A percentile compares a stretch with the other conserved stretches of the same genome.
Conservation (phyloP, 1,139 yeast species). For the Eremothecium coryli region DNA sequence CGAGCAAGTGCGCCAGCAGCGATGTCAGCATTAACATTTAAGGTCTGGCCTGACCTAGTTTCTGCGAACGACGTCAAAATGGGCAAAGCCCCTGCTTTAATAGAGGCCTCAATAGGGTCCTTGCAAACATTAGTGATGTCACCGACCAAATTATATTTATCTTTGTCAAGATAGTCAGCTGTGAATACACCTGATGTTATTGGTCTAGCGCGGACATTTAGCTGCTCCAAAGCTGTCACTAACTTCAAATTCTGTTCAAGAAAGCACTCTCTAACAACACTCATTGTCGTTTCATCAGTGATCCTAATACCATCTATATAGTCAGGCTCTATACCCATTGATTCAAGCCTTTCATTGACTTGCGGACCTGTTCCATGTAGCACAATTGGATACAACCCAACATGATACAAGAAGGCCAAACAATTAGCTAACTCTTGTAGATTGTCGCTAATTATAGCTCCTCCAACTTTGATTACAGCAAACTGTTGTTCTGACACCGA, state of each 20-base stretch:
- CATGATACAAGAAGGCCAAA: constrained; percentile 90
- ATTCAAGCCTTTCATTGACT: constrained; percentile 85
- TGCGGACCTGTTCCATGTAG: constrained; percentile 99
- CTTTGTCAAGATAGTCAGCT: constrained; percentile 86
- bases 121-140: constrained; percentile 79
- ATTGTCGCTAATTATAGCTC: constrained; percentile 95
- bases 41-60: constrained; percentile 90
- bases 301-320: constrained; percentile 95
- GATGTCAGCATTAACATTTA: constrained; percentile 96
- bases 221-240: constrained; percentile 89
- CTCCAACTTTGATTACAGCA: constrained; percentile 98
- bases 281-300: constrained; percentile 91
- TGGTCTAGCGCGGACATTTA: constrained; percentile 98
- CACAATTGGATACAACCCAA: constrained; percentile 92
- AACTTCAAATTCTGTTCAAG: constrained; percentile 87
- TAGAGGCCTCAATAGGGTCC: constrained; percentile 87
- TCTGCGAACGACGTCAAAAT: constrained; percentile 94
- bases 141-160: constrained; percentile 88
- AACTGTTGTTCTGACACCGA: constrained; percentile 93
- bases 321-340: constrained; percentile 92
- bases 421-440: constrained; percentile 90
- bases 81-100: constrained; percentile 93
- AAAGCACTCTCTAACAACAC: constrained; percentile 90
- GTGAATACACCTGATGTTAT: constrained; percentile 96
- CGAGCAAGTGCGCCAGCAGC: constrained; percentile 98